A percentile compares a stretch with the other conserved stretches of the same genome.
Evolutionary conservation across 768 basidiomycete genomes (phyloP).

Genomic region (Dendrothele bispora): DNA sequence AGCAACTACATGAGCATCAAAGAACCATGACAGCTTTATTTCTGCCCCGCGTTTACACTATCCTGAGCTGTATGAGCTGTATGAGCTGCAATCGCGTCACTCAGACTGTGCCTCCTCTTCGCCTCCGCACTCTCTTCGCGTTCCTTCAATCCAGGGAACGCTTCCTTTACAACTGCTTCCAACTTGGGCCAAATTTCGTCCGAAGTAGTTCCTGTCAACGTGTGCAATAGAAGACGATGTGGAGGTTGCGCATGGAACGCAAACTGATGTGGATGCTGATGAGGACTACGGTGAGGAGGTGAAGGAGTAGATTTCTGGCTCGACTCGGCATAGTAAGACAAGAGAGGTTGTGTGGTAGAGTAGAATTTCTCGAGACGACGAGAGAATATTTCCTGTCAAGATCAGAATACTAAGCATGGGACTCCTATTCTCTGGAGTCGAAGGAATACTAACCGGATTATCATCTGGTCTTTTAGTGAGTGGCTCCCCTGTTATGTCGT

Average conservation of each 20-base stretch:
- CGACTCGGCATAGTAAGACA: conserved; percentile 60
- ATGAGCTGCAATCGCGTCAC: conserved; percentile 51
- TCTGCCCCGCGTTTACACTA: too few relatives aligned
- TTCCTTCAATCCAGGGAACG: conserved; percentile 61
- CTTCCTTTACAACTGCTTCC: conserved; percentile 54
- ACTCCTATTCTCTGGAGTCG: conserved; percentile 1
- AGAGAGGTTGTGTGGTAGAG: conserved; percentile 75
- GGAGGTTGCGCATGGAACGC: conserved; percentile 41
- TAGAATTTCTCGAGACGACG: conserved; percentile 80
- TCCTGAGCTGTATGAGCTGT: too few relatives aligned
- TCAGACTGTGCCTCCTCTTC: conserved; percentile 51
- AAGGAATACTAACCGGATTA: conserved; percentile 62
- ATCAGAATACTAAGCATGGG: conserved; percentile 10
- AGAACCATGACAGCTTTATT: too few relatives aligned
- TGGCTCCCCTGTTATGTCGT: conserved; percentile 86
- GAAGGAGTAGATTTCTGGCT: conserved; percentile 25
- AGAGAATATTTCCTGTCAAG: conserved; percentile 72
- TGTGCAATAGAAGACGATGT: conserved; percentile 51
- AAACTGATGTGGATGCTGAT: conserved; percentile 54
- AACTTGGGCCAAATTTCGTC: conserved; percentile 91
- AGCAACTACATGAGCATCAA: too few relatives aligned
- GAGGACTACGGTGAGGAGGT: conserved; percentile 23
- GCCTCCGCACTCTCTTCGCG: conserved; percentile 39
- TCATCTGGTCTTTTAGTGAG: conserved; percentile 90
- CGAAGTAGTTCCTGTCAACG: conserved; percentile 71